A percentile compares a stretch with the other conserved stretches of the same genome.
These are phyloP conservation scores for Syzygium syzygioides DNA, from an alignment of 441 rosid genomes.

Conservation along the genomic window DNA sequence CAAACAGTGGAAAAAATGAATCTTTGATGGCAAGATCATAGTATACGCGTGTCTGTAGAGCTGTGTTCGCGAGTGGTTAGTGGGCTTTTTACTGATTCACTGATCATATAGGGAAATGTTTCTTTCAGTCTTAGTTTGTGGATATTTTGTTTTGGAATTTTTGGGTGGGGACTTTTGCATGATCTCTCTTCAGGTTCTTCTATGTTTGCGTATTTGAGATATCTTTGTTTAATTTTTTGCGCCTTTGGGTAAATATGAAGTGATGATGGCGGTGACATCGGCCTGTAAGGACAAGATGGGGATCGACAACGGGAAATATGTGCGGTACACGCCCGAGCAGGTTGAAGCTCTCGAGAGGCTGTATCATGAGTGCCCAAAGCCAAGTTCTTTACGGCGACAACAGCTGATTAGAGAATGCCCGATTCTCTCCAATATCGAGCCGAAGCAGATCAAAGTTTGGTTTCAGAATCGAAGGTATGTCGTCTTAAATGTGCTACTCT, in stretches of 20 bases:
- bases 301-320: constrained; percentile 70
- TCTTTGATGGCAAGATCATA: background rate
- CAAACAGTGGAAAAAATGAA: background rate
- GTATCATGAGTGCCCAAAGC: constrained; percentile 70
- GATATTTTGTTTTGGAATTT: background rate
- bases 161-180: background rate
- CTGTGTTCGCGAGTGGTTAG: background rate
- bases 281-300: constrained; percentile 43
- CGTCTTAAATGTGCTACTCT: background rate
- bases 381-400: constrained; percentile 68
- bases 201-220: background rate
- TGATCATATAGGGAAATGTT: background rate
- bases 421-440: constrained; percentile 68
- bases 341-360: constrained; percentile 67
- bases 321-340: constrained; percentile 68
- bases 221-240: background rate
- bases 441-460: constrained; percentile 83
- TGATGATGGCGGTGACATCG: constrained; percentile 61
- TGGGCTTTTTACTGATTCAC: background rate
- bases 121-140: background rate
- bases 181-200: background rate
- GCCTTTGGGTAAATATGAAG: constrained; percentile 3
- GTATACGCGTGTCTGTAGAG: background rate
- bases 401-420: constrained; percentile 71
- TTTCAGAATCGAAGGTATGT: constrained; percentile 64